Evolutionary conservation across 2,329 filamentous ascomycete genomes (phyloP).

Genomic region (Penicillium concentricum): DNA sequence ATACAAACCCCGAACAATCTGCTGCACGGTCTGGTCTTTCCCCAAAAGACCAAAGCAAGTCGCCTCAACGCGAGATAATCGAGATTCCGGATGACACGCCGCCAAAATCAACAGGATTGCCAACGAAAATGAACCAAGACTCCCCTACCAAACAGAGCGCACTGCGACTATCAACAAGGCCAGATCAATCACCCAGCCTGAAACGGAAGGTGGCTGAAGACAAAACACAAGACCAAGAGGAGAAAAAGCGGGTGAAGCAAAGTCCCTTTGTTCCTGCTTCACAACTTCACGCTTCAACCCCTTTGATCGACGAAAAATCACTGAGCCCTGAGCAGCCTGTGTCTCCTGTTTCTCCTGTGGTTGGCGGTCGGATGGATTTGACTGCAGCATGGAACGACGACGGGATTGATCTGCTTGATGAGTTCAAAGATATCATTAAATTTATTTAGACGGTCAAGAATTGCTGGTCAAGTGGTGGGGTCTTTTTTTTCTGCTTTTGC

Average conservation of each 20-base stretch:
- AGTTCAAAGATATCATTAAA: constrained; percentile 43
- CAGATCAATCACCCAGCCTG: background rate
- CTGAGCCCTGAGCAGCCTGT: background rate
- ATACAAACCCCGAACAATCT: background rate
- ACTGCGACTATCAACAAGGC: background rate
- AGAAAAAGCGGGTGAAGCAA: background rate
- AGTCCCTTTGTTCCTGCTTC: background rate
- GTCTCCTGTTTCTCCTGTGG: background rate
- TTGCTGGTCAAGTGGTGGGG: background rate
- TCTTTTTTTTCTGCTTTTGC: background rate
- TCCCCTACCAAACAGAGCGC: background rate
- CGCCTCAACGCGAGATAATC: background rate
- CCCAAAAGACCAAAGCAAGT: background rate
- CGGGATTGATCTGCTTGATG: constrained; percentile 38
- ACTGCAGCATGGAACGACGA: constrained; percentile 36
- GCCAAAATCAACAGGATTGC: background rate
- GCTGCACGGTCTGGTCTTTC: background rate
- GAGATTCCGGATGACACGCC: constrained; percentile 7
- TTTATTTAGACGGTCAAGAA: constrained; percentile 16
- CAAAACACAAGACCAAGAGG: background rate
- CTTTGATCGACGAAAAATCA: background rate
- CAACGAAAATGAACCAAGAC: background rate
- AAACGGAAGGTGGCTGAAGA: constrained; percentile 10
- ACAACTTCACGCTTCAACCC: background rate
- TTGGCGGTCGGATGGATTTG: background rate